These are phyloP conservation scores for Coffea canephora DNA, from an alignment of 257 asterid species.

Conservation along the genomic window DNA sequence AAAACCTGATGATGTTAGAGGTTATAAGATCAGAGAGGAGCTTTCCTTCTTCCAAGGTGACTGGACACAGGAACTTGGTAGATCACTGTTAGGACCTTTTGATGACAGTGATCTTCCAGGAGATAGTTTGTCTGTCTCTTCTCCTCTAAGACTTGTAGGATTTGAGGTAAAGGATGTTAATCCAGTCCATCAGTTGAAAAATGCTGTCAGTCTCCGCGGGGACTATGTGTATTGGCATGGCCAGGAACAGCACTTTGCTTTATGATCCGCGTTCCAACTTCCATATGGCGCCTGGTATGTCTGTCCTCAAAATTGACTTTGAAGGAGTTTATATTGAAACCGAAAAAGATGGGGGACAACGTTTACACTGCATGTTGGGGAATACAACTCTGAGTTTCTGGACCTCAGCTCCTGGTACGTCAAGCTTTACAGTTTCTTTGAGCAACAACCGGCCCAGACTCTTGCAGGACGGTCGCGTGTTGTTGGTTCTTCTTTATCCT, in stretches of 20 bases:
- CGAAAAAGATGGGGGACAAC: constrained; percentile 14
- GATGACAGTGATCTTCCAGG: constrained; percentile 16
- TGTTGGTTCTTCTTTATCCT: constrained; percentile 19
- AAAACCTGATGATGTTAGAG: constrained; percentile 18
- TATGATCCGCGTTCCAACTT: constrained; percentile 5
- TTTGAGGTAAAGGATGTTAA: constrained; percentile 25
- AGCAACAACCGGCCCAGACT: background rate
- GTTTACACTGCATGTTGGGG: constrained; percentile 24
- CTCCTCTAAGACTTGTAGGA: constrained; percentile 17
- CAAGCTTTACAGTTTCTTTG: background rate
- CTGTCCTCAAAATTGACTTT: constrained; percentile 18
- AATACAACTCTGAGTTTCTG: constrained; percentile 1
- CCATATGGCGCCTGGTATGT: constrained; percentile 8
- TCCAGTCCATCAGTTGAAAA: constrained; percentile 8
- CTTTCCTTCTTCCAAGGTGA: constrained; percentile 14
- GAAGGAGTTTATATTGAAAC: constrained; percentile 23
- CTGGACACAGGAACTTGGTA: constrained; percentile 15
- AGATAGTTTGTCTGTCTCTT: background rate
- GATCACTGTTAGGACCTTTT: constrained; percentile 16
- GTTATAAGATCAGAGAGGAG: constrained; percentile 15
- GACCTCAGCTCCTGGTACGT: background rate
- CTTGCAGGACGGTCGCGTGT: constrained; percentile 14
- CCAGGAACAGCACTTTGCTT: background rate
- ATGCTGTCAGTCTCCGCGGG: constrained; percentile 18
- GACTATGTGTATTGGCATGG: constrained; percentile 20